Conservation (phyloP, 768 basidiomycete genomes). For the Leucocoprinus birnbaumii region DNA sequence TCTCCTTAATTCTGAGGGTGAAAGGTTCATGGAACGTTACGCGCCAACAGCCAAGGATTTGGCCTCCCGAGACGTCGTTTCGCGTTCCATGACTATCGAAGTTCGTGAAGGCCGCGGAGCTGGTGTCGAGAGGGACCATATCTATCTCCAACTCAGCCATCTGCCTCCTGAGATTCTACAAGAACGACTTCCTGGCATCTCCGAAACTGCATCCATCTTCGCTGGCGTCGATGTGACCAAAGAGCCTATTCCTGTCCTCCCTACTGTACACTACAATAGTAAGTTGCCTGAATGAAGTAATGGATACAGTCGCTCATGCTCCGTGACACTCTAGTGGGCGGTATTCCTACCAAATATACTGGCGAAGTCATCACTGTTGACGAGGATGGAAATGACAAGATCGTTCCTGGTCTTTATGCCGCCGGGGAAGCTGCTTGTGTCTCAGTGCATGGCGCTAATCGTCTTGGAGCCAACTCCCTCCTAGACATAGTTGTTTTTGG, state of each 20-base stretch:
- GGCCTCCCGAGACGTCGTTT: conserved; percentile 98
- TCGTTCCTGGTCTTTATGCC: conserved; percentile 96
- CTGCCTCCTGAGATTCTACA: conserved; percentile 93
- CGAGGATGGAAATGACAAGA: conserved; percentile 85
- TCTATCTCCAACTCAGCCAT: conserved; percentile 96
- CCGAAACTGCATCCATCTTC: conserved; percentile 99
- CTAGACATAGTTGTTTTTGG: conserved; percentile 99
- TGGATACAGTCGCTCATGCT: not conserved
- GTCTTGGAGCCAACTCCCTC: conserved; percentile 98
- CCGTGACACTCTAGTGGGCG: conserved; percentile 70
- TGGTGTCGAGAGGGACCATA: conserved; percentile 96
- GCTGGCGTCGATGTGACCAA: conserved; percentile 99
- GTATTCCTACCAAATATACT: conserved; percentile 98
- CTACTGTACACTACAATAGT: conserved; percentile 99
- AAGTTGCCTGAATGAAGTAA: conserved; percentile 29
- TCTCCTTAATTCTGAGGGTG: conserved; percentile 96
- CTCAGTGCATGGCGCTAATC: conserved; percentile 98
- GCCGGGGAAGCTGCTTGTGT: conserved; percentile 99
- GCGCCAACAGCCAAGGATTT: conserved; percentile 99
- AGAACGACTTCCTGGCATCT: conserved; percentile 97
- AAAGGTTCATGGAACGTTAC: conserved; percentile 99
- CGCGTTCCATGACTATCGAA: conserved; percentile 98
- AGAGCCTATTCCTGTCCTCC: conserved; percentile 97
- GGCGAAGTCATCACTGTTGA: conserved; percentile 93
- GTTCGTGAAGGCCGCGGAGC: conserved; percentile 99